Evolutionary conservation across 1,139 yeast species (phyloP).

Genomic region (Nakaseomyces bracarensis): DNA sequence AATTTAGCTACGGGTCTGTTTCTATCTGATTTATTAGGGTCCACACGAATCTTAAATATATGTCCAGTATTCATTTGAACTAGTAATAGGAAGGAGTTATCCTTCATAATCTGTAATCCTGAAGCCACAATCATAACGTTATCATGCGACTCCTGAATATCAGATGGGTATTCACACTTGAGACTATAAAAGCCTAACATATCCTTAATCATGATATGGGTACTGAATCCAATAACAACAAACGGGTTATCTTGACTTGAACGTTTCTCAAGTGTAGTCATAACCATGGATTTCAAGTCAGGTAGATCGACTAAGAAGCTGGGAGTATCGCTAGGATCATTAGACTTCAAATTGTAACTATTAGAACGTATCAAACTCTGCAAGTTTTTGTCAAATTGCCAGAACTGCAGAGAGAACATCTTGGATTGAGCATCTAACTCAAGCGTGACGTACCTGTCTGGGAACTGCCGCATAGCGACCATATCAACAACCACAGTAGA

Average conservation of each 20-base stretch:
- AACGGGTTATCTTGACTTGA: slow-evolving; percentile 41
- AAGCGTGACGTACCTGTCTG: neutral
- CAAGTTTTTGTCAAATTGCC: slow-evolving; percentile 1
- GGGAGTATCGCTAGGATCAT: slow-evolving; percentile 25
- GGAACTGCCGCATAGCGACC: neutral
- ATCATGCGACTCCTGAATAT: slow-evolving; percentile 26
- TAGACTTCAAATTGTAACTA: slow-evolving; percentile 1
- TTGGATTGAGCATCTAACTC: neutral
- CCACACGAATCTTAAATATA: slow-evolving; percentile 58
- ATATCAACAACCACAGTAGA: slow-evolving; percentile 3
- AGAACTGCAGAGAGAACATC: neutral
- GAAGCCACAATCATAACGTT: slow-evolving; percentile 40
- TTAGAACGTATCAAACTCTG: neutral
- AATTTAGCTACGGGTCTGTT: slow-evolving; percentile 37
- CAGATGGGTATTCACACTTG: slow-evolving; percentile 45
- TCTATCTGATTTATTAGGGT: slow-evolving; percentile 35
- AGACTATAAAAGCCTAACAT: slow-evolving; percentile 31
- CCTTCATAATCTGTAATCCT: slow-evolving; percentile 55
- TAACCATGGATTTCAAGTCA: slow-evolving; percentile 19
- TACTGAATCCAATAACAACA: slow-evolving; percentile 44
- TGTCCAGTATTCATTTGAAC: slow-evolving; percentile 71
- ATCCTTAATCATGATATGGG: slow-evolving; percentile 41
- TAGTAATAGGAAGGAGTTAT: slow-evolving; percentile 52
- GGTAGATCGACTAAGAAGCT: slow-evolving; percentile 32
- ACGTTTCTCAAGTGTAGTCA: slow-evolving; percentile 11